phyloP scores from a whole-genome alignment of 257 asterid species.

The Solanum sparsipilum region DNA sequence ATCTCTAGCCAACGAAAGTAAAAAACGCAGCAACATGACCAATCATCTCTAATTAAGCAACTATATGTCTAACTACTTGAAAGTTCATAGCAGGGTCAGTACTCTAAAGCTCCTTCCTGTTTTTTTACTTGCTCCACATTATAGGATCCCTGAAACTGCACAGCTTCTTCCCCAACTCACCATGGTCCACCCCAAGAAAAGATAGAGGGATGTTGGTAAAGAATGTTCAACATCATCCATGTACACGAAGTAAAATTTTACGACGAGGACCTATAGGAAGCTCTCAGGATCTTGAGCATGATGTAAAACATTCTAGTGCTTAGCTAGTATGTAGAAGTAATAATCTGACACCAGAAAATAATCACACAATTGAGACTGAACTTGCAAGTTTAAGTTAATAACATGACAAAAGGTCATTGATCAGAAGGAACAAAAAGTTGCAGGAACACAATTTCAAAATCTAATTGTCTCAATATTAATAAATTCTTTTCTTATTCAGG shows the following conservation, averaged over 20 bases:
- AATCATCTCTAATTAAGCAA: not conserved
- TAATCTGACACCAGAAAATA: not conserved
- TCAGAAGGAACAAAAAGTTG: not conserved
- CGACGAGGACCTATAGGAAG: not conserved
- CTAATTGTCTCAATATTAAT: not conserved
- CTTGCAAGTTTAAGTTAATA: not conserved
- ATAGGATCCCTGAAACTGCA: not conserved
- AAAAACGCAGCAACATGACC: not conserved
- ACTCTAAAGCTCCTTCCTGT: not conserved
- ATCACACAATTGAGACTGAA: not conserved
- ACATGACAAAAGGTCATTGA: not conserved
- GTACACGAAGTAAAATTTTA: not conserved
- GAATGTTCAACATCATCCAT: not conserved
- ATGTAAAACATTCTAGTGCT: not conserved
- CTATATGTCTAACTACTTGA: not conserved
- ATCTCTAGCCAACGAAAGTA: not conserved
- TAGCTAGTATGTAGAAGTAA: not conserved
- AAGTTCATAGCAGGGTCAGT: not conserved
- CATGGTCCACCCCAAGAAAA: not conserved
- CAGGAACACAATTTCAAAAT: not conserved
- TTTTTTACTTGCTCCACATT: not conserved
- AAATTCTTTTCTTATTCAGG: not conserved
- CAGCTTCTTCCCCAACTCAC: not conserved
- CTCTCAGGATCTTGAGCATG: not conserved
- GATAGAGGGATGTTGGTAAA: not conserved